A percentile compares a stretch with the other conserved stretches of the same genome.
phyloP scores from a whole-genome alignment of 2,329 filamentous ascomycete genomes.

The Cladorrhinum sp. region DNA sequence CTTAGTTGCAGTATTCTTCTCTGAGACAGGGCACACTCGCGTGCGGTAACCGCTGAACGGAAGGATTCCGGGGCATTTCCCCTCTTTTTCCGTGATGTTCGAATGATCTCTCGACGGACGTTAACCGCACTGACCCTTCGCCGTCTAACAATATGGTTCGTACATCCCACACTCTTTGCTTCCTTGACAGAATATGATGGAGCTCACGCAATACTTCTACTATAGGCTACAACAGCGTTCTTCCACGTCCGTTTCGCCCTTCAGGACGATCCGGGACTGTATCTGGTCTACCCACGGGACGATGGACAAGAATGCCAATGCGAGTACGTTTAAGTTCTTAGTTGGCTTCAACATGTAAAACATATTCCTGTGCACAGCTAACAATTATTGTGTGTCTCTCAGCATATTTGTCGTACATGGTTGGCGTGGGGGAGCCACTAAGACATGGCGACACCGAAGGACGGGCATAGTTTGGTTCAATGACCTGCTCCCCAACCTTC shows the following conservation, averaged over 20 bases:
- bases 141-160: background rate
- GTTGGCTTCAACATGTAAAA: background rate
- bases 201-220: background rate
- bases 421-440: background rate
- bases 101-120: background rate
- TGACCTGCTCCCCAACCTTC: background rate
- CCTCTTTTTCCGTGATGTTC: background rate
- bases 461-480: background rate
- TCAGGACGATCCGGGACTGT: background rate
- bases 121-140: background rate
- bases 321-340: background rate
- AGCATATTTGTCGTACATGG: background rate
- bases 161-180: background rate
- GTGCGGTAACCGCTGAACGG: background rate
- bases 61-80: background rate
- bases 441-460: background rate
- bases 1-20: too few species aligned
- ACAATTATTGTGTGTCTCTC: background rate
- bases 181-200: background rate
- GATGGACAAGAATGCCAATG: background rate
- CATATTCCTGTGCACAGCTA: background rate
- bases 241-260: background rate
- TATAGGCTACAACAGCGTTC: background rate
- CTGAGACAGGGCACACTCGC: too few species aligned
- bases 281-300: background rate